phyloP scores from a whole-genome alignment of 352 stramenopile species.

The Phytophthora citrophthora region DNA sequence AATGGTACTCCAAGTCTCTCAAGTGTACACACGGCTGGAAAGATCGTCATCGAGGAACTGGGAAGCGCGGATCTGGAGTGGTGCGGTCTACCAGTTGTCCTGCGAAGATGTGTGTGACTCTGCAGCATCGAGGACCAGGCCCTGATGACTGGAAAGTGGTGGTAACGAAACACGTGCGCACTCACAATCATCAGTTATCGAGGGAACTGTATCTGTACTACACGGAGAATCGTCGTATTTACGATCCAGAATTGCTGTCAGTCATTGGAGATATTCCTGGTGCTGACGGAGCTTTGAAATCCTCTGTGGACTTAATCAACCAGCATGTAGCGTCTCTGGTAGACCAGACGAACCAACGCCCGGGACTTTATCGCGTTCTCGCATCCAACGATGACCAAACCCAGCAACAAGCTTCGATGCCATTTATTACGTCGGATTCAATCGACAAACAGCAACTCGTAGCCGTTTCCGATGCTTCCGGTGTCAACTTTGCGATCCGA shows the following conservation, averaged over 20 bases:
- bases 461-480: slow-evolving; percentile 12
- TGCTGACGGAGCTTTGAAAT: neutral
- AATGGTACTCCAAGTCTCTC: slow-evolving; percentile 86
- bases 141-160: slow-evolving; percentile 68
- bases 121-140: slow-evolving; percentile 54
- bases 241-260: slow-evolving; percentile 69
- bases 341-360: slow-evolving; percentile 25
- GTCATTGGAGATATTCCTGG: slow-evolving; percentile 22
- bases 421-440: slow-evolving; percentile 15
- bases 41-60: slow-evolving; percentile 62
- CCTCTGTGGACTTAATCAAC: slow-evolving; percentile 11
- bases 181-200: slow-evolving; percentile 78
- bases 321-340: slow-evolving; percentile 24
- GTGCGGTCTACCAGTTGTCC: slow-evolving; percentile 73
- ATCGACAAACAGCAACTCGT: slow-evolving; percentile 15
- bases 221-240: slow-evolving; percentile 79
- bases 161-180: slow-evolving; percentile 74
- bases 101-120: slow-evolving; percentile 82
- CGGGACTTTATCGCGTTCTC: slow-evolving; percentile 23
- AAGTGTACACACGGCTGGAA: slow-evolving; percentile 87
- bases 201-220: slow-evolving; percentile 82
- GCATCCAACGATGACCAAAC: slow-evolving; percentile 21
- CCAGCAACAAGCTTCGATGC: slow-evolving; percentile 20
- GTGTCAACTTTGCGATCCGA: slow-evolving; percentile 22
- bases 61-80: slow-evolving; percentile 67